phyloP scores from a whole-genome alignment of 1,284 basidiomycete genomes.

The Pyrrhoderma noxium region DNA sequence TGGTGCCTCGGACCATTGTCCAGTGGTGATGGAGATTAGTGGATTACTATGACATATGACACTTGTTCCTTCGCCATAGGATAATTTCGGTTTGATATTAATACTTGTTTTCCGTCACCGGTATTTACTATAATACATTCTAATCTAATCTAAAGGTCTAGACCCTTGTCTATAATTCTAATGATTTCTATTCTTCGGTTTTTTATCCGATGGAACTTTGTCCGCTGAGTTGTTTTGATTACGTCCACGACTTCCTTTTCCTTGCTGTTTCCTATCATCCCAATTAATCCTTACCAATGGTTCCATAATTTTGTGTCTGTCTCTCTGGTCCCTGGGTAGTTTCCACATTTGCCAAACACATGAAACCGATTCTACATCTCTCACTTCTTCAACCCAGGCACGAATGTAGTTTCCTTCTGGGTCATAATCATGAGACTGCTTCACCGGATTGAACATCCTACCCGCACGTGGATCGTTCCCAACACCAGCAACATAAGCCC shows the following conservation, averaged over 20 bases:
- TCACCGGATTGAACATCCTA: slow-evolving; percentile 47
- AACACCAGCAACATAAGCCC: slow-evolving; percentile 41
- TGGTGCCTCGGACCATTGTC: slow-evolving; percentile 80
- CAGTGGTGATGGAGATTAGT: slow-evolving; percentile 64
- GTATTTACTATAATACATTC: too few species aligned
- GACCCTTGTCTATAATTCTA: too few species aligned
- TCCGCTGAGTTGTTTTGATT: too few species aligned
- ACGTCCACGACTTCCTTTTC: not conserved
- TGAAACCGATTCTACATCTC: slow-evolving; percentile 24
- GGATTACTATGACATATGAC: not conserved
- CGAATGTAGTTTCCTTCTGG: slow-evolving; percentile 38
- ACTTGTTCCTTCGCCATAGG: not conserved
- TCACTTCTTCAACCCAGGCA: slow-evolving; percentile 40
- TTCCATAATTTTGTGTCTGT: slow-evolving; percentile 8
- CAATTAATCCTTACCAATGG: slow-evolving; percentile 20
- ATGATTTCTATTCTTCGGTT: too few species aligned
- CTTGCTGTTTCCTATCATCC: not conserved
- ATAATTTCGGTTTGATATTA: not conserved
- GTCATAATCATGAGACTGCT: slow-evolving; percentile 43
- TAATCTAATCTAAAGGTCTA: too few species aligned
- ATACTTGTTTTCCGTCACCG: not conserved
- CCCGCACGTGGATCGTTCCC: slow-evolving; percentile 42
- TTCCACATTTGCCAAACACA: slow-evolving; percentile 19
- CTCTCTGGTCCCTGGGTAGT: slow-evolving; percentile 8
- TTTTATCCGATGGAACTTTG: too few species aligned